A percentile compares a stretch with the other conserved stretches of the same genome.
These are phyloP conservation scores for Amanita muscaria DNA, from an alignment of 768 basidiomycete genomes.

Conservation along the genomic window DNA sequence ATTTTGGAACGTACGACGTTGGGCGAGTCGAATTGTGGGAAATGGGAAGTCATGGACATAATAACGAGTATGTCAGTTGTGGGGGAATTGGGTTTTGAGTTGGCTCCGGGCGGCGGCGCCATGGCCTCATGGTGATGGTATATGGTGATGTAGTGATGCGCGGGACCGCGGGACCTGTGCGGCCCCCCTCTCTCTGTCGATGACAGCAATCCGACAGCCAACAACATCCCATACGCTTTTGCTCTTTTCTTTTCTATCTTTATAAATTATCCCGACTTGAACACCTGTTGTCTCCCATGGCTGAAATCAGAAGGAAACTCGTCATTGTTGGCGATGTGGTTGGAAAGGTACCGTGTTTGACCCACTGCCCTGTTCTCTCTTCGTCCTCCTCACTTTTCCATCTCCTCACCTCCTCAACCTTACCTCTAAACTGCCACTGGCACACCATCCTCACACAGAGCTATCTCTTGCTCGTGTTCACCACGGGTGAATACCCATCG, in stretches of 20 bases:
- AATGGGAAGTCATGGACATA: slow-evolving; percentile 59
- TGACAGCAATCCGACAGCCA: too few species aligned
- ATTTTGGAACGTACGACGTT: slow-evolving; percentile 47
- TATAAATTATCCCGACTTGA: too few species aligned
- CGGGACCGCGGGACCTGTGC: too few species aligned
- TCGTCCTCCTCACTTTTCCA: slow-evolving; percentile 14
- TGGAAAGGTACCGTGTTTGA: slow-evolving; percentile 75
- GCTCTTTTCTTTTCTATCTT: background rate
- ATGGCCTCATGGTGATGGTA: too few species aligned
- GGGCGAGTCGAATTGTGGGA: slow-evolving; percentile 55
- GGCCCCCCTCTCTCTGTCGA: too few species aligned
- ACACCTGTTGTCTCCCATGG: too few species aligned
- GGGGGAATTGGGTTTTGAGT: slow-evolving; percentile 21
- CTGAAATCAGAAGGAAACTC: slow-evolving; percentile 97
- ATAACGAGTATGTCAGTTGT: slow-evolving; percentile 54
- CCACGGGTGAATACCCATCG: slow-evolving; percentile 94
- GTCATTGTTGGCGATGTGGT: slow-evolving; percentile 99
- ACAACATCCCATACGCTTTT: background rate
- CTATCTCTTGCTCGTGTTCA: slow-evolving; percentile 92
- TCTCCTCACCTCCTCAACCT: slow-evolving; percentile 5
- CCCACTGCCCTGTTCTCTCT: slow-evolving; percentile 6
- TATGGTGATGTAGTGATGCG: too few species aligned
- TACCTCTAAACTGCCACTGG: background rate
- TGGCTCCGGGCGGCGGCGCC: too few species aligned
- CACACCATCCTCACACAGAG: slow-evolving; percentile 41